These are phyloP conservation scores for Ceratocystis cacaofunesta DNA, from an alignment of 2,329 filamentous ascomycete genomes.

Conservation along the genomic window DNA sequence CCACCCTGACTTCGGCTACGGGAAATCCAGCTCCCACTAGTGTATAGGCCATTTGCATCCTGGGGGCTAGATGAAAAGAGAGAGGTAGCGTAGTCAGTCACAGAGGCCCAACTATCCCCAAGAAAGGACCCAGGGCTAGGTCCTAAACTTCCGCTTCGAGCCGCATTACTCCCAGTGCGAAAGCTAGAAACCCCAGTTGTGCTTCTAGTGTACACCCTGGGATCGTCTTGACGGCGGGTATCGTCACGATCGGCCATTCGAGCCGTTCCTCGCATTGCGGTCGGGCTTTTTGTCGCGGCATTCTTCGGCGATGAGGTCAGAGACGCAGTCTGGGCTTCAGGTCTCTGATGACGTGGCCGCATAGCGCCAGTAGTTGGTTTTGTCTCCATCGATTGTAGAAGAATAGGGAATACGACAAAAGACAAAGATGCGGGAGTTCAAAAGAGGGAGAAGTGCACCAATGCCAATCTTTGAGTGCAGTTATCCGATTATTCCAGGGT, in stretches of 20 bases:
- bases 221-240: background rate
- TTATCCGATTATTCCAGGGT: background rate
- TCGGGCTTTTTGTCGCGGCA: conserved; percentile 4
- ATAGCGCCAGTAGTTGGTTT: background rate
- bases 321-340: background rate
- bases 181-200: background rate
- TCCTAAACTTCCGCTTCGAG: conserved; percentile 7
- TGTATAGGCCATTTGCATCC: background rate
- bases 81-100: conserved; percentile 16
- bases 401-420: background rate
- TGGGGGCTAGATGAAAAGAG: conserved; percentile 9
- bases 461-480: background rate
- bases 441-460: background rate
- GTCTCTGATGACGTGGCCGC: background rate
- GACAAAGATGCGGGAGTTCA: background rate
- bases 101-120: conserved; percentile 15
- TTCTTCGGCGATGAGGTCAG: background rate
- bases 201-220: background rate
- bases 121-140: conserved; percentile 11
- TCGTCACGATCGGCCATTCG: conserved; percentile 12
- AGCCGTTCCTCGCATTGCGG: conserved; percentile 14
- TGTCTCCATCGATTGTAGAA: background rate
- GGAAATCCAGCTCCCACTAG: background rate
- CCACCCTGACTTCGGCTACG: conserved; percentile 11
- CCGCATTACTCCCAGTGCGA: background rate